Percentiles rank a stretch among this genome's conserved stretches.
Evolutionary conservation across 345 rosid genomes (phyloP).

Genomic region (Viola odorata): DNA sequence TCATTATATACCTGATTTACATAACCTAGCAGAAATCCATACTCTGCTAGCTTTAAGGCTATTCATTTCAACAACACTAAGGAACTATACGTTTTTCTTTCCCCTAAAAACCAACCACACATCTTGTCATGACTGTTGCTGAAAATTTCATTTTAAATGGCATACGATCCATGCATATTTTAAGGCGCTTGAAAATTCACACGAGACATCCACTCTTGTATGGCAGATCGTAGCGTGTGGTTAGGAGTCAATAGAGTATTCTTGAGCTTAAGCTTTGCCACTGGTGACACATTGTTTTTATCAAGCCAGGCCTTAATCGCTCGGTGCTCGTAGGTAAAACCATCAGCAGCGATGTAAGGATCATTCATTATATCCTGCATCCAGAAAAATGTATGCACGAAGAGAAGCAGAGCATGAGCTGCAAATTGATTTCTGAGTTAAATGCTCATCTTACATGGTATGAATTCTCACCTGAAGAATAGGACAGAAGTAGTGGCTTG

Average conservation of each 20-base stretch:
- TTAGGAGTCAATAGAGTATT: slow-evolving; percentile 49
- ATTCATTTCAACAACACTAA: no score
- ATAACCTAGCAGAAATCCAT: no score
- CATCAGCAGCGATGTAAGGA: slow-evolving; percentile 85
- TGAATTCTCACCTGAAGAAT: slow-evolving; percentile 59
- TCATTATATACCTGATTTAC: no score
- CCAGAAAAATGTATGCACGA: slow-evolving; percentile 1
- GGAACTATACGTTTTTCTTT: no score
- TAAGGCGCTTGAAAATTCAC: slow-evolving; percentile 9
- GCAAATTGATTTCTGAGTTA: background rate
- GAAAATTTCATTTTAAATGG: no score
- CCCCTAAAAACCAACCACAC: no score
- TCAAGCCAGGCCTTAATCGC: slow-evolving; percentile 73
- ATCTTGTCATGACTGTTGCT: no score
- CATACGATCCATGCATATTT: background rate
- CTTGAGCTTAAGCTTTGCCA: slow-evolving; percentile 54
- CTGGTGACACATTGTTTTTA: slow-evolving; percentile 64
- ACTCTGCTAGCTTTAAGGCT: no score
- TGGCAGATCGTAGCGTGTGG: slow-evolving; percentile 58
- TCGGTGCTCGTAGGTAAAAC: slow-evolving; percentile 71
- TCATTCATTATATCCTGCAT: slow-evolving; percentile 82
- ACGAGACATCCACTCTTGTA: slow-evolving; percentile 73
- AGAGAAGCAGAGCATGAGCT: background rate
- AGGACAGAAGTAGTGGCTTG: slow-evolving; percentile 72
- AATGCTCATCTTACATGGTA: background rate